A percentile compares a stretch with the other conserved stretches of the same genome.
These are phyloP conservation scores for Pelargonium fulgidum DNA, from an alignment of 441 rosid genomes.

Conservation along the genomic window DNA sequence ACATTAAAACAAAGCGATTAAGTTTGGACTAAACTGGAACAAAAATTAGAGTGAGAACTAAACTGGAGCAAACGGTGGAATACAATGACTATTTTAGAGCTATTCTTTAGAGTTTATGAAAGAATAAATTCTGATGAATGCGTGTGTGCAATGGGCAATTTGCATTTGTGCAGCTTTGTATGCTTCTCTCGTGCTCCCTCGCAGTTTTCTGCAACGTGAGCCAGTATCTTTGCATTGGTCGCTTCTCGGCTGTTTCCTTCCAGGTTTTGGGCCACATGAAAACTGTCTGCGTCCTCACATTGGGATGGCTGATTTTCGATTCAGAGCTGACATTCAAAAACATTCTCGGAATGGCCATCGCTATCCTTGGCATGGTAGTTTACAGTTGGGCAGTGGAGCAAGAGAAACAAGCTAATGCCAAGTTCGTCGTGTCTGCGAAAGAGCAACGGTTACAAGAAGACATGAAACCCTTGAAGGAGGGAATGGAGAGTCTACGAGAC, in stretches of 20 bases:
- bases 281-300: conserved; percentile 67
- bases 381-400: conserved; percentile 83
- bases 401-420: conserved; percentile 41
- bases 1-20: too few relatives aligned
- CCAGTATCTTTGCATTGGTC: conserved; percentile 88
- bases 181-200: conserved; percentile 26
- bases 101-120: not conserved
- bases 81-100: too few relatives aligned
- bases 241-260: conserved; percentile 83
- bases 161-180: conserved; percentile 23
- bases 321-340: conserved; percentile 69
- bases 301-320: conserved; percentile 82
- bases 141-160: not conserved
- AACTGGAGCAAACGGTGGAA: too few relatives aligned
- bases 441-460: conserved; percentile 77
- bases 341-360: conserved; percentile 68
- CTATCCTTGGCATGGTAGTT: conserved; percentile 71
- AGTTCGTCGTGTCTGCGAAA: conserved; percentile 34
- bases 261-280: conserved; percentile 95
- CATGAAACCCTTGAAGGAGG: conserved; percentile 70
- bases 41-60: too few relatives aligned
- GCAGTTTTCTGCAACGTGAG: conserved; percentile 59
- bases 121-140: conserved; percentile 1
- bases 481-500: conserved; percentile 32
- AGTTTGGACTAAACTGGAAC: too few relatives aligned